Evolutionary conservation across 495 filamentous ascomycete species (phyloP), one percentile per base, ranked within the genome.

Genomic region (Penicillium flavigenum): DNA sequence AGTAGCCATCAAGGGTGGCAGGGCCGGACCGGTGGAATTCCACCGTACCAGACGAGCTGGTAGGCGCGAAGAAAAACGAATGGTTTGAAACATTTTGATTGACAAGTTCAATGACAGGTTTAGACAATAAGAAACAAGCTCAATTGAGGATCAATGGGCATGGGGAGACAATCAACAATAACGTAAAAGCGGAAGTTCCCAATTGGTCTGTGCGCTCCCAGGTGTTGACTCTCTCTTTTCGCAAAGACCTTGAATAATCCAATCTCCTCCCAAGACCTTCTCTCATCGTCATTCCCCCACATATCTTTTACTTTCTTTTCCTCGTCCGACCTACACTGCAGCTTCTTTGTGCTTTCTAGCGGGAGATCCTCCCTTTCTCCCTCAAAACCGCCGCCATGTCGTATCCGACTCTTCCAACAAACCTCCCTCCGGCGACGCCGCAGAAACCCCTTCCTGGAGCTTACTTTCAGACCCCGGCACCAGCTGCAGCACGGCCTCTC

Each of bases 401-500:
- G 64, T 89, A 86, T 71, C 78, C 84, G 53, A 70, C 63, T 47
- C 79, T 85, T 46, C 78, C 59, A 24, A 58, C 71, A 31, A 64
- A 65, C 48, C 59, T 72, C 47, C 55, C 65, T 48, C 63, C 68
- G 44, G 58, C 77, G 10, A 90, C 88, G 27, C 87, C 82, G 51
- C 80, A 81, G 73, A 81, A 81, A 72, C 81, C 79, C 46, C 71
- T 91, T 56, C 88, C 88, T 45, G 88, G 88, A 63, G 85, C 87
- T 63, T 92, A 81, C 64, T 72, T 89, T 57, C 83, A 88, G 72
- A 92, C 88, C 1, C 88, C 88, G 48, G 87, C 86, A 27, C 62
- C 76, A 42, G 56, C 47, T 57, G 53, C 66, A 61, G 32, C 69
- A 52, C 54, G 68, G 56, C 56, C 48, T 36, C 38, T 54, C 14